Percentiles rank a stretch among this genome's conserved stretches.
Evolutionary conservation across 2,329 filamentous ascomycete species (phyloP).

Genomic region (Hypoxylon sp.): DNA sequence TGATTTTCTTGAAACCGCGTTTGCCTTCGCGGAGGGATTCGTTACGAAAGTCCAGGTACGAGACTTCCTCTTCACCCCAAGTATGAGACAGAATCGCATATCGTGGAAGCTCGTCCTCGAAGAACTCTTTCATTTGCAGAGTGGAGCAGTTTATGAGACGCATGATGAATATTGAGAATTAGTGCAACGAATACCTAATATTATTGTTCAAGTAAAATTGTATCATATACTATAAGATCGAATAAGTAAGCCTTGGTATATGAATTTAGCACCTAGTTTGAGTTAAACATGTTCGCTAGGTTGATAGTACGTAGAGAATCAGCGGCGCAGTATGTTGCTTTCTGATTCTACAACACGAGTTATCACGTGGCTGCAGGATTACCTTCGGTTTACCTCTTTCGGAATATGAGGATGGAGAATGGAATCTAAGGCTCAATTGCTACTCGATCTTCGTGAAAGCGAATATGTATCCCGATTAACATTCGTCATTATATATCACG

Average conservation of each 20-base stretch:
- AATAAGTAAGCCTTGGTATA: not conserved
- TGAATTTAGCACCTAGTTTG: not conserved
- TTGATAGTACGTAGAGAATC: not conserved
- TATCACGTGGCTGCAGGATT: not conserved
- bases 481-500: not conserved
- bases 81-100: conserved; percentile 25
- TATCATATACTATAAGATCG: no score
- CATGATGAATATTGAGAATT: conserved; percentile 1
- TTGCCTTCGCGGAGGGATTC: not conserved
- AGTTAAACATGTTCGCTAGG: not conserved
- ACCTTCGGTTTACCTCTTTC: not conserved
- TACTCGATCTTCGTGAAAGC: not conserved
- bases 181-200: not conserved
- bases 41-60: conserved; percentile 8
- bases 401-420: not conserved
- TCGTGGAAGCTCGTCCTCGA: conserved; percentile 1
- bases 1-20: not conserved
- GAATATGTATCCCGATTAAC: not conserved
- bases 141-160: conserved; percentile 8
- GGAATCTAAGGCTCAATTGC: not conserved
- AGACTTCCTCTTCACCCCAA: conserved; percentile 18
- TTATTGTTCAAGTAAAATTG: no score
- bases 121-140: conserved; percentile 19
- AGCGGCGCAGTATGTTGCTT: not conserved
- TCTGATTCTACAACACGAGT: not conserved